Base-by-base conservation (phyloP, 768 basidiomycete genomes). In the Calocybe gangraenosa region DNA sequence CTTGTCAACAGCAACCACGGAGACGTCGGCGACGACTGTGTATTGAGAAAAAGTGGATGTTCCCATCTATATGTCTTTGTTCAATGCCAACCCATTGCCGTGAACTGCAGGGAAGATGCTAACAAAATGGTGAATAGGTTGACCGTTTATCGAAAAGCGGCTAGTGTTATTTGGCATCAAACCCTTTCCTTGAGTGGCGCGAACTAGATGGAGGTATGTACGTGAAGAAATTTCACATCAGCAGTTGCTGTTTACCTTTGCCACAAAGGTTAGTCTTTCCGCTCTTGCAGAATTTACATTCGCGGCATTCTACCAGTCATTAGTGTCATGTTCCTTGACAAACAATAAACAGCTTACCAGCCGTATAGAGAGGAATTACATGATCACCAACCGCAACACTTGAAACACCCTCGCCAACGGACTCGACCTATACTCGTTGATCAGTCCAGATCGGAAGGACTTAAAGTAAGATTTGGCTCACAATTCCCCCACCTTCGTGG, bases 1-100 rank as follows among this genome's bases (percentile, higher is more conserved):
- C 49, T 79, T 75, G 68, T 84, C 83, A 48, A 99, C 84, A 13
- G 91, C 82, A 42, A 98, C 96, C 19, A 99, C 89, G 15, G 94
- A 98, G 36, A 93, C 93, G 53, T 99, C 93, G 37, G 92, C 89
- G 2, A 99, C 92, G 48, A 99, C 96, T 7, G 96, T 96, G 73
- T 98, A 99, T 64, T 98, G 94, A n/a, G 95, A 96, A 73, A 99
- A 99, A 2, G 96, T 95, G 23, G 95, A 98, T 20, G 87, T 92
- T 34, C 96, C 96, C 96, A 98, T 99, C 93, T 96, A 34, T 11
- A 21, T 15, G 15, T 35, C 8, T 15, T 33, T 18, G 13, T 20
- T 42, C 11, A 48, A 22, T 40, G 33, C 38, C 32, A 28, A 28
- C 42, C 38, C 39, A 37, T 37, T n/a, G 5, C 15, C 37, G 20